Conservation (phyloP, 495 filamentous ascomycete species). For the Aspergillus conjunctus region DNA sequence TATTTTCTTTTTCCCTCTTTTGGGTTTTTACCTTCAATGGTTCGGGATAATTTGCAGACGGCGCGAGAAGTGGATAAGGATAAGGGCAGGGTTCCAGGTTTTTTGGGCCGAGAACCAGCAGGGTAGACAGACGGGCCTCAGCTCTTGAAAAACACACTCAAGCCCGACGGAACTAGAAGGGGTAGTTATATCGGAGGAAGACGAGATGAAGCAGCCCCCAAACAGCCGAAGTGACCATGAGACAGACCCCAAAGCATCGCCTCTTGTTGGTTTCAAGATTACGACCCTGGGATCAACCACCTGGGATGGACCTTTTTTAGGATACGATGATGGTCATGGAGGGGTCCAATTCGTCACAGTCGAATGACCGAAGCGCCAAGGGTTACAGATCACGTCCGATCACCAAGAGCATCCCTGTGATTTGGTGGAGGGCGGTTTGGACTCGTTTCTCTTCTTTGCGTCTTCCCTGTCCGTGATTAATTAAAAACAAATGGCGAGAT, state of each 20-base stretch:
- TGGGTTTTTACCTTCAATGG: conserved; percentile 5
- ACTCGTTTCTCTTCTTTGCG: conserved; percentile 7
- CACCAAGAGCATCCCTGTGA: background rate
- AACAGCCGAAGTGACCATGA: background rate
- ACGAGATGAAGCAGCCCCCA: background rate
- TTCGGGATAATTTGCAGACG: background rate
- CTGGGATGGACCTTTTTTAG: conserved; percentile 5
- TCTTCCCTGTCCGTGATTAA: background rate
- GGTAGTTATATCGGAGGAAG: background rate
- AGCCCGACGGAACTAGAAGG: background rate
- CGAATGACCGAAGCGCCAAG: conserved; percentile 20
- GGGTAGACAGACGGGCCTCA: background rate
- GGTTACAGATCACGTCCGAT: conserved; percentile 23
- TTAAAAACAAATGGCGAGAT: background rate
- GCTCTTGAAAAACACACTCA: background rate
- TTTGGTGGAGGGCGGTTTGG: background rate
- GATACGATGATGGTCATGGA: conserved; percentile 21
- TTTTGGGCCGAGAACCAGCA: background rate
- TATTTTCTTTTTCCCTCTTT: too few relatives aligned
- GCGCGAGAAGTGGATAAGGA: background rate
- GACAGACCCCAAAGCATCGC: conserved; percentile 8
- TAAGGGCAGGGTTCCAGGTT: background rate
- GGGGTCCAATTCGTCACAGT: conserved; percentile 22
- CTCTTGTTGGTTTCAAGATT: conserved; percentile 8
- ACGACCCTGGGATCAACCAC: conserved; percentile 3